Base-by-base conservation (phyloP, 148 eudicot genomes). In the Vaccinium macrocarpon region DNA sequence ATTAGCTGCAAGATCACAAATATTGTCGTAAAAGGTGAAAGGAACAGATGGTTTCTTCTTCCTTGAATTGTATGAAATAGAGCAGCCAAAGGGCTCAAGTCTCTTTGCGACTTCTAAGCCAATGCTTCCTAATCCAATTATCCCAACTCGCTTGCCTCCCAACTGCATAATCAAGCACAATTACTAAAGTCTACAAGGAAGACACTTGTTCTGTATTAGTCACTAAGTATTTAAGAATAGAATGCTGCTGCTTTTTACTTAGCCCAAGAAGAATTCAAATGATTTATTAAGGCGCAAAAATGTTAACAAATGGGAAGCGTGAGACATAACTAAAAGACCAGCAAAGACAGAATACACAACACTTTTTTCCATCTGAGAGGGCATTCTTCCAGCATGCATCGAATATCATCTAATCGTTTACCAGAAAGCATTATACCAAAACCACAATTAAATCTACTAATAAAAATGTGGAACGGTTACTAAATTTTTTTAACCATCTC, bases 61-160 rank as follows among this genome's bases (percentile, higher is more conserved):
- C 85, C 94, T 91, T 35, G 98, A 92, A 55, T 83, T 86, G 87
- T 93, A 95, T 32, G 88, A 87, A 19, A 93, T 72, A 2, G 79
- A 86, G 92, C 95, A 93, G 75, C 90, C 90, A 42, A 93, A 91
- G 32, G 92, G 92, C 48, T 90, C 86, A 4, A 95, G 93, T 78
- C 97, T 91, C 81, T 82, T 91, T 38, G 98, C 98, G 35, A 94
- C 88, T 84, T 86, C 86, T 15, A 88, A 85, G 70, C 98, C 98
- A 66, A 95, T 92, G 90, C 77, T 90, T 70, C 98, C 98, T 76
- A 95, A 80, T 84, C 98, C 98, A 48, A 95, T 90, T 46, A 95
- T 94, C 83, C 97, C 98, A 75, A 95, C 88, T 79, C 81, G 84
- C 74, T 86, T 91, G 88, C 93, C 89, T 85, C 89, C 85, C 90